Conservation (phyloP, 2,329 filamentous ascomycete genomes). For the Ceratocystis lukuohia region DNA sequence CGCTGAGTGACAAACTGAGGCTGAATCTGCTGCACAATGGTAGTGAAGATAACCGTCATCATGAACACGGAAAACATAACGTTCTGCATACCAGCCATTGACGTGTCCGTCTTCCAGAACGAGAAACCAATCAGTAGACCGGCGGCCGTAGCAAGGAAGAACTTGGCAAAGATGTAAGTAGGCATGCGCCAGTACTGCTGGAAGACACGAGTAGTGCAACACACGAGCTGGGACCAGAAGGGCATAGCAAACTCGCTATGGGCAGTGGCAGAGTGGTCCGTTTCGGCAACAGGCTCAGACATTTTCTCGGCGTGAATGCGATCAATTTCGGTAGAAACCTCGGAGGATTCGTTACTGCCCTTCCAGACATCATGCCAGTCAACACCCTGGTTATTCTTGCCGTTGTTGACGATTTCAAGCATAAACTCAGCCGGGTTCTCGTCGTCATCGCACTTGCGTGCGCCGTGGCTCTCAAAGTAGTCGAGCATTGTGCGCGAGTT, state of each 20-base stretch:
- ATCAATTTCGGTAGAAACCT: slow-evolving; percentile 48
- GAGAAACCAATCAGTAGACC: slow-evolving; percentile 64
- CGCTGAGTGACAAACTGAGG: slow-evolving; percentile 64
- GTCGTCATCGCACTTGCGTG: slow-evolving; percentile 41
- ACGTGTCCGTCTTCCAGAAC: slow-evolving; percentile 44
- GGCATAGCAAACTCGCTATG: slow-evolving; percentile 66
- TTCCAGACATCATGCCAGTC: slow-evolving; percentile 61
- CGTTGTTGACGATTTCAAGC: slow-evolving; percentile 40
- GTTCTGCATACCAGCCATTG: slow-evolving; percentile 57
- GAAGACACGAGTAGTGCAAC: slow-evolving; percentile 57
- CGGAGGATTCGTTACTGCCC: slow-evolving; percentile 36
- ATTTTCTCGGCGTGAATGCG: slow-evolving; percentile 42
- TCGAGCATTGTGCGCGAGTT: slow-evolving; percentile 43
- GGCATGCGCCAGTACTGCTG: slow-evolving; percentile 77
- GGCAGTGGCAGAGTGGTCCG: slow-evolving; percentile 21
- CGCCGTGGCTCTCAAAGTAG: slow-evolving; percentile 55
- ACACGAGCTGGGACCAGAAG: slow-evolving; percentile 48
- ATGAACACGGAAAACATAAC: slow-evolving; percentile 65
- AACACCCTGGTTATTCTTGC: slow-evolving; percentile 28
- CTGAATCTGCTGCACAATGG: slow-evolving; percentile 57
- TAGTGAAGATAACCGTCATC: slow-evolving; percentile 60
- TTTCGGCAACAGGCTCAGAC: slow-evolving; percentile 21
- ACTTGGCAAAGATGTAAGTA: slow-evolving; percentile 63
- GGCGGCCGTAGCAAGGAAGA: slow-evolving; percentile 43
- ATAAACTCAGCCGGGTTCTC: slow-evolving; percentile 70